phyloP scores from a whole-genome alignment of 2,329 filamentous ascomycete genomes.

The Trichoderma lentiforme region DNA sequence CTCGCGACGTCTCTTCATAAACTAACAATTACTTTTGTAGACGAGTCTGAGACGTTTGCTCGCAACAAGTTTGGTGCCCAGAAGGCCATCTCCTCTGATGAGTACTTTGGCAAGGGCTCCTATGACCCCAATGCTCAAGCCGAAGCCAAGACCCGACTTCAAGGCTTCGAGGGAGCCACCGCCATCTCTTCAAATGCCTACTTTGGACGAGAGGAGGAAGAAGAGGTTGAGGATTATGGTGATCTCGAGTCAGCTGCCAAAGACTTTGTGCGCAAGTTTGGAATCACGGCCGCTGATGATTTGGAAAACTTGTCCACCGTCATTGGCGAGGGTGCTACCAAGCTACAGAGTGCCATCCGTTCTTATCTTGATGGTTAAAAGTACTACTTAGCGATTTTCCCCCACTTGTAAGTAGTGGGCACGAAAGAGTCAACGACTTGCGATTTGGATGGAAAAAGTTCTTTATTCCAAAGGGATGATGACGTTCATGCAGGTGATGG shows the following conservation, averaged over 20 bases:
- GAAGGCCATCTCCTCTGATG: conserved; percentile 95
- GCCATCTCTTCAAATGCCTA: conserved; percentile 96
- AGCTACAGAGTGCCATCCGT: conserved; percentile 73
- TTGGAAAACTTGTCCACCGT: conserved; percentile 83
- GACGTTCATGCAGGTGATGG: neutral
- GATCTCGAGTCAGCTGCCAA: conserved; percentile 91
- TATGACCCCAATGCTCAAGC: conserved; percentile 77
- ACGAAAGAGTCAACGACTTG: neutral
- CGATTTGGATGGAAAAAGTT: neutral
- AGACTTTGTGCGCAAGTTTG: conserved; percentile 93
- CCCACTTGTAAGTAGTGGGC: neutral
- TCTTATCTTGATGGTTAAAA: conserved; percentile 57
- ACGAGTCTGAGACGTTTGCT: conserved; percentile 78
- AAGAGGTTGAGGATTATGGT: conserved; percentile 76
- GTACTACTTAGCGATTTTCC: neutral
- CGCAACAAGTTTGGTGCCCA: conserved; percentile 85
- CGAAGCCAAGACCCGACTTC: conserved; percentile 82
- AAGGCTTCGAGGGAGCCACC: conserved; percentile 88
- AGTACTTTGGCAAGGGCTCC: conserved; percentile 90
- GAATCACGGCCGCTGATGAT: conserved; percentile 92
- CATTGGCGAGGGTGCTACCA: conserved; percentile 79
- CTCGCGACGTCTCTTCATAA: neutral
- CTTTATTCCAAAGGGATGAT: neutral
- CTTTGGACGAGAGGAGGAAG: conserved; percentile 89
- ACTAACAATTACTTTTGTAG: conserved; percentile 33